phyloP scores from a whole-genome alignment of 352 stramenopile species.

The Ochromonadaceae sp. region DNA sequence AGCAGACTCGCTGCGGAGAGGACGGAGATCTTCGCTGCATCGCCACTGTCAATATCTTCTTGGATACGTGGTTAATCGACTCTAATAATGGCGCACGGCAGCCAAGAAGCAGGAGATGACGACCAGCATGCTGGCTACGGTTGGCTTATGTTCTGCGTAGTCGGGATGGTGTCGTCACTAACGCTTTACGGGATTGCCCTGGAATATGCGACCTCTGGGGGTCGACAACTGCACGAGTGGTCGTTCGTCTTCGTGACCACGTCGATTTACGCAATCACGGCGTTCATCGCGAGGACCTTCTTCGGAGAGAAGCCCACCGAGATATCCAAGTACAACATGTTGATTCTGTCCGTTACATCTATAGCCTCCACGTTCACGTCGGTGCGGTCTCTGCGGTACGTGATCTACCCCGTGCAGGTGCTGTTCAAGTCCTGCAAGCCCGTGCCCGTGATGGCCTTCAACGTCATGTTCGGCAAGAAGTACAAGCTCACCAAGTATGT shows the following conservation, averaged over 20 bases:
- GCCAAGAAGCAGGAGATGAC: not conserved
- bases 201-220: slow-evolving; percentile 59
- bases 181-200: slow-evolving; percentile 61
- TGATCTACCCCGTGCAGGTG: slow-evolving; percentile 47
- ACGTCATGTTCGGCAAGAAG: slow-evolving; percentile 53
- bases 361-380: slow-evolving; percentile 72
- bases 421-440: slow-evolving; percentile 73
- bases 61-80: not conserved
- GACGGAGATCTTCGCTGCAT: no score
- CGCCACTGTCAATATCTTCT: no score
- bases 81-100: not conserved
- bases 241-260: slow-evolving; percentile 63
- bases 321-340: slow-evolving; percentile 37
- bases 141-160: slow-evolving; percentile 48
- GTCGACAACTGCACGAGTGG: slow-evolving; percentile 56
- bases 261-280: slow-evolving; percentile 36
- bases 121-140: slow-evolving; percentile 16
- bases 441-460: slow-evolving; percentile 72
- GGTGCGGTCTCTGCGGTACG: slow-evolving; percentile 54
- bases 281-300: slow-evolving; percentile 27
- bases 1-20: no score
- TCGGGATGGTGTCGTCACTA: slow-evolving; percentile 58
- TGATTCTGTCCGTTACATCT: slow-evolving; percentile 37
- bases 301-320: slow-evolving; percentile 36
- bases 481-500: slow-evolving; percentile 65